Conservation (phyloP, 345 rosid genomes). For the Acer yangbiense region DNA sequence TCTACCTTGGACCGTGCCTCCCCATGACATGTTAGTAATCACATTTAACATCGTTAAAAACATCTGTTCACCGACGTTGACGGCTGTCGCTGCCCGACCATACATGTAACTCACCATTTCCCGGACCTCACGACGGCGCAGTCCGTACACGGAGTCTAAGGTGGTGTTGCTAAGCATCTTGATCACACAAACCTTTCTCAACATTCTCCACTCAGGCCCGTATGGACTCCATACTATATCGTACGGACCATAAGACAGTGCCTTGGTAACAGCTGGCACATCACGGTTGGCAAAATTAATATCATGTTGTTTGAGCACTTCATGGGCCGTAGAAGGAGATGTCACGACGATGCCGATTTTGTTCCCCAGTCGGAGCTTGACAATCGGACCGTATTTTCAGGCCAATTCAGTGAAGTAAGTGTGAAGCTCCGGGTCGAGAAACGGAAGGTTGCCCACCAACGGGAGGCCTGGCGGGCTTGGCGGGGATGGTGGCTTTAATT, state of each 20-base stretch:
- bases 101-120: slow-evolving; percentile 29
- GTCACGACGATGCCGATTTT: slow-evolving; percentile 43
- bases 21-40: not conserved
- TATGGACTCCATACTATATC: slow-evolving; percentile 51
- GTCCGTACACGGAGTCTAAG: slow-evolving; percentile 43
- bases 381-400: slow-evolving; percentile 45
- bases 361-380: slow-evolving; percentile 46
- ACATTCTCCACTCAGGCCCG: slow-evolving; percentile 55
- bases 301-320: slow-evolving; percentile 57
- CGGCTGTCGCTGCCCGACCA: slow-evolving; percentile 21
- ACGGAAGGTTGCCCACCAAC: slow-evolving; percentile 50
- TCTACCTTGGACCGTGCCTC: slow-evolving; percentile 26
- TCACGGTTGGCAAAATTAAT: slow-evolving; percentile 47
- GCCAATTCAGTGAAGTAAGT: slow-evolving; percentile 46
- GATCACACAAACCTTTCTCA: slow-evolving; percentile 39
- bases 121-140: slow-evolving; percentile 45
- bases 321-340: slow-evolving; percentile 40
- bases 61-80: slow-evolving; percentile 44
- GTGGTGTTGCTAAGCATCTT: slow-evolving; percentile 56
- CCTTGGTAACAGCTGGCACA: slow-evolving; percentile 27
- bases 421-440: slow-evolving; percentile 60
- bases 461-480: slow-evolving; percentile 50
- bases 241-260: slow-evolving; percentile 34
- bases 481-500: too few relatives aligned
- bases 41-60: slow-evolving; percentile 22